phyloP scores from a whole-genome alignment of 106 monocot species.

The Allium fistulosum region DNA sequence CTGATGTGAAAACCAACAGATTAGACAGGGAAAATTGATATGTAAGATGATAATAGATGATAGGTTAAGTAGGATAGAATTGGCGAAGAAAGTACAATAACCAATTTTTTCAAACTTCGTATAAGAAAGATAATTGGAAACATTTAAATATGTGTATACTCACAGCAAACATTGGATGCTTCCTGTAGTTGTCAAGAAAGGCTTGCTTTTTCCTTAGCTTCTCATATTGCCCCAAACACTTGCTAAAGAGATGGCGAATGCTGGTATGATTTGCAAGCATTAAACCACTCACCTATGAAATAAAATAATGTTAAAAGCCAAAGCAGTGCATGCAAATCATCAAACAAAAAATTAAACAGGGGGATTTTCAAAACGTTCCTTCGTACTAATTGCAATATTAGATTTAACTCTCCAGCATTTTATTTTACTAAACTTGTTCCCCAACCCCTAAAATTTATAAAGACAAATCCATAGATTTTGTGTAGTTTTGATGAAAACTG shows the following conservation, averaged over 20 bases:
- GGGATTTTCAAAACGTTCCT: no score
- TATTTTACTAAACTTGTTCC: no score
- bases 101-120: no score
- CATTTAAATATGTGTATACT: constrained; percentile 10
- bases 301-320: constrained; percentile 7
- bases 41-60: no score
- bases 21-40: not conserved
- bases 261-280: constrained; percentile 99
- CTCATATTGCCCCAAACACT: constrained; percentile 85
- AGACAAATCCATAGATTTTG: no score
- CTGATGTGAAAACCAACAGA: not conserved
- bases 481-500: no score
- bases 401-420: no score
- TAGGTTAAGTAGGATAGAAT: no score
- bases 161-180: constrained; percentile 98
- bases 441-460: no score
- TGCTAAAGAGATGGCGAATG: constrained; percentile 91
- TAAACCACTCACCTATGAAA: constrained; percentile 78
- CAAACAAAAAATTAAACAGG: not conserved
- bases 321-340: not conserved
- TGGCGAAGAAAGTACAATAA: no score
- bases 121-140: no score
- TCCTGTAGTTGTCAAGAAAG: constrained; percentile 90
- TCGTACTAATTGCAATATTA: no score
- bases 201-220: constrained; percentile 90